These are phyloP conservation scores for Thraustochytrium sp. DNA, from an alignment of 352 stramenopile species.

Conservation along the genomic window DNA sequence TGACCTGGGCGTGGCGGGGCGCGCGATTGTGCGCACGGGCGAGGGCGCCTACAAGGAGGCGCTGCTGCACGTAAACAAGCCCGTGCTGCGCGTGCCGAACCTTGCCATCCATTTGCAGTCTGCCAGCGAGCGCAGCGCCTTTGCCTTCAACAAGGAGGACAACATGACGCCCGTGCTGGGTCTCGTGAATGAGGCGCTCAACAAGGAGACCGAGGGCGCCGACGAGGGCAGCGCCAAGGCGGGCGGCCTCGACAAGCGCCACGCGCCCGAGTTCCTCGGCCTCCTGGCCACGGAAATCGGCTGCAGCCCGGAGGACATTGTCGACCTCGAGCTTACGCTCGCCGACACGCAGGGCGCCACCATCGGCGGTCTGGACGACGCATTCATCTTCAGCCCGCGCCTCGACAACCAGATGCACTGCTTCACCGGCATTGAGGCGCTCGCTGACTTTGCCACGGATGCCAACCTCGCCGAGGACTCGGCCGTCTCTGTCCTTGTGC, in stretches of 20 bases:
- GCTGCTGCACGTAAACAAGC: constrained; percentile 82
- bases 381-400: constrained; percentile 92
- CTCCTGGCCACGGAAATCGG: constrained; percentile 81
- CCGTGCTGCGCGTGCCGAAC: constrained; percentile 90
- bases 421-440: constrained; percentile 61
- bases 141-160: constrained; percentile 93
- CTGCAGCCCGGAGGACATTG: constrained; percentile 75
- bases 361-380: constrained; percentile 79
- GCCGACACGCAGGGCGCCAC: constrained; percentile 88
- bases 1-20: constrained; percentile 83
- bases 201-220: constrained; percentile 54
- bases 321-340: constrained; percentile 86
- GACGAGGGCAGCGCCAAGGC: neutral
- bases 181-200: constrained; percentile 47
- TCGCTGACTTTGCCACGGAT: constrained; percentile 51
- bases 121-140: constrained; percentile 70
- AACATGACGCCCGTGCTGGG: constrained; percentile 87
- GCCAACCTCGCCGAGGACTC: constrained; percentile 59
- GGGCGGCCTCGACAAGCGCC: constrained; percentile 65
- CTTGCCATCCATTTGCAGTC: constrained; percentile 93
- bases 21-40: constrained; percentile 77
- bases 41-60: constrained; percentile 55
- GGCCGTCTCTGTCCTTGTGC: constrained; percentile 79
- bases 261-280: constrained; percentile 83
- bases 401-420: constrained; percentile 95